Conservation (phyloP, 441 rosid genomes). For the Populus hybrid region DNA sequence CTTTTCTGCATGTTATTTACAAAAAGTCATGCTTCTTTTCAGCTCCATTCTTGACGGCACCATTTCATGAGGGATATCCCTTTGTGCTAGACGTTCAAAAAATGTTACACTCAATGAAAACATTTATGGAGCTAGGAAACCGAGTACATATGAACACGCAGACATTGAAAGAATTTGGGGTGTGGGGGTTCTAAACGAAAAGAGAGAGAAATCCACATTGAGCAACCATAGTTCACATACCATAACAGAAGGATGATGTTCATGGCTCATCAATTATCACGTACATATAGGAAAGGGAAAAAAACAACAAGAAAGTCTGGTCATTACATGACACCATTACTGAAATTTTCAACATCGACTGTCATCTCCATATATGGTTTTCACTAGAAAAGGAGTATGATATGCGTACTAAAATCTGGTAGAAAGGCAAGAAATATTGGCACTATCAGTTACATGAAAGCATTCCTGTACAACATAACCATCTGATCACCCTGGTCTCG, state of each 20-base stretch:
- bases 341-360: not conserved
- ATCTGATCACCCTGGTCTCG: not conserved
- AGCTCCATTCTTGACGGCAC: slow-evolving; percentile 4
- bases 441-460: not conserved
- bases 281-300: not conserved
- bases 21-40: not conserved
- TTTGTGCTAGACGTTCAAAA: slow-evolving; percentile 7
- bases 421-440: not conserved
- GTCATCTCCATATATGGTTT: not conserved
- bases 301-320: not conserved
- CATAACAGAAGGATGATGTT: not conserved
- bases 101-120: not conserved
- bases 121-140: not conserved
- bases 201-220: not conserved
- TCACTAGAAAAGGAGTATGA: not conserved
- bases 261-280: not conserved
- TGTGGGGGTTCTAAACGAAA: not conserved
- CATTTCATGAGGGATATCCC: not conserved
- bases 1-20: slow-evolving; percentile 1
- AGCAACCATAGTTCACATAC: not conserved
- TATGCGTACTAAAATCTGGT: not conserved
- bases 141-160: not conserved
- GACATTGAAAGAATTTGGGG: not conserved
- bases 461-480: not conserved
- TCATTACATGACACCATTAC: not conserved